Conservation (phyloP, 2,329 filamentous ascomycete species). For the Fusarium sp. region DNA sequence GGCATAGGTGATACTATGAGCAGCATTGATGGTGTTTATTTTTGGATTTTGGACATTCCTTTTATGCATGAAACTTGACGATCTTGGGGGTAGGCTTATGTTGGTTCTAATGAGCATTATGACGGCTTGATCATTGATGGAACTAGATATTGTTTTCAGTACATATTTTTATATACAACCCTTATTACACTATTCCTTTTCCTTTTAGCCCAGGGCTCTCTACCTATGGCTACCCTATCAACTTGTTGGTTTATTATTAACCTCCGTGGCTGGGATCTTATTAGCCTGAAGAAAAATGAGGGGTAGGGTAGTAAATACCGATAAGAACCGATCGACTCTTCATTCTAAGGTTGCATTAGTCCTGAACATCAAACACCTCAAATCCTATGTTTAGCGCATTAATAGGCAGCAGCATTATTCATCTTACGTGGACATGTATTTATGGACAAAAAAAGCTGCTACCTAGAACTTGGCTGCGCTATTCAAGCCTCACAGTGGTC, state of each 20-base stretch:
- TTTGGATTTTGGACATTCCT: not conserved
- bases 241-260: not conserved
- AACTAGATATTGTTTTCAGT: not conserved
- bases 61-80: not conserved
- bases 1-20: not conserved
- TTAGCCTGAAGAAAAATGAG: not conserved
- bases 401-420: not conserved
- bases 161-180: not conserved
- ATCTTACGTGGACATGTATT: not conserved
- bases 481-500: not conserved
- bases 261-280: too few species aligned
- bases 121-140: not conserved
- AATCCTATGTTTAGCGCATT: not conserved
- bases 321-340: not conserved
- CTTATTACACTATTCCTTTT: not conserved
- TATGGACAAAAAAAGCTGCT: not conserved
- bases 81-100: not conserved
- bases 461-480: not conserved
- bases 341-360: too few species aligned
- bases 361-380: too few species aligned
- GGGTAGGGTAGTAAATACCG: not conserved
- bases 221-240: fast-evolving
- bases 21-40: not conserved
- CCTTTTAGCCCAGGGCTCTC: not conserved
- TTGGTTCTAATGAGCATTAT: not conserved